A percentile compares a stretch with the other conserved stretches of the same genome.
These are phyloP conservation scores for Grosmannia huntii DNA, from an alignment of 2,329 filamentous ascomycete species.

Conservation along the genomic window DNA sequence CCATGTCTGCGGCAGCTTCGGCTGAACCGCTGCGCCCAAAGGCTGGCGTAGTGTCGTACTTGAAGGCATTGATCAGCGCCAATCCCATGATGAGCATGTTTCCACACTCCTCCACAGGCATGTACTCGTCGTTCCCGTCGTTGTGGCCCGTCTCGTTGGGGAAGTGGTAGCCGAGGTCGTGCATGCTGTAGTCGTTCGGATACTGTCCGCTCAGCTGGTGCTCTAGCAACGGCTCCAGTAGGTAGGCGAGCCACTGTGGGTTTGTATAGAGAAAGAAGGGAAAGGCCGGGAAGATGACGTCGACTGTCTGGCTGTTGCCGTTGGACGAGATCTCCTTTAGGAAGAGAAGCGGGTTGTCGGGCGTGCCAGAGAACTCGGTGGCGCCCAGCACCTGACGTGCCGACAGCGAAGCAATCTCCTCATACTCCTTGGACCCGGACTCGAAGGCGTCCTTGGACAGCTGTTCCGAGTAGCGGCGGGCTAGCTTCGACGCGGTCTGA, in stretches of 20 bases:
- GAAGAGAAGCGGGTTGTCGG: constrained; percentile 59
- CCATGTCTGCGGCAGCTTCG: constrained; percentile 10
- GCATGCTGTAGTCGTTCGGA: constrained; percentile 67
- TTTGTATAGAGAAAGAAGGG: constrained; percentile 79
- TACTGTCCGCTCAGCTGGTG: constrained; percentile 72
- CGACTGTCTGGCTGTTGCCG: constrained; percentile 72
- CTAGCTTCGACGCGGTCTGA: constrained; percentile 45
- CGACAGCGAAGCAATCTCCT: constrained; percentile 65
- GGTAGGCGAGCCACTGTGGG: constrained; percentile 63
- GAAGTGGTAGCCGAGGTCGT: constrained; percentile 58
- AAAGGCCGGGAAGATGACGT: constrained; percentile 74
- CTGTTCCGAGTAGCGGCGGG: constrained; percentile 57
- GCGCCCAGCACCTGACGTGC: constrained; percentile 69
- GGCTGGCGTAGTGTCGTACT: constrained; percentile 42
- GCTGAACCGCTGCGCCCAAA: constrained; percentile 22
- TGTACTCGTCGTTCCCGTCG: constrained; percentile 56
- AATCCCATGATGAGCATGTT: constrained; percentile 59
- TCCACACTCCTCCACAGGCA: constrained; percentile 61
- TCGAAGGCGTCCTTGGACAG: constrained; percentile 58
- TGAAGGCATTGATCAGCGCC: constrained; percentile 58
- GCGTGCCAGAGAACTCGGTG: constrained; percentile 59
- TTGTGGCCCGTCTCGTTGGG: constrained; percentile 60
- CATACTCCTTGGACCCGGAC: constrained; percentile 62
- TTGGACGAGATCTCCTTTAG: constrained; percentile 77
- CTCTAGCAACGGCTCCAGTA: constrained; percentile 67